Base-by-base conservation (phyloP, 1,284 basidiomycete species). In the Boletus sp. region DNA sequence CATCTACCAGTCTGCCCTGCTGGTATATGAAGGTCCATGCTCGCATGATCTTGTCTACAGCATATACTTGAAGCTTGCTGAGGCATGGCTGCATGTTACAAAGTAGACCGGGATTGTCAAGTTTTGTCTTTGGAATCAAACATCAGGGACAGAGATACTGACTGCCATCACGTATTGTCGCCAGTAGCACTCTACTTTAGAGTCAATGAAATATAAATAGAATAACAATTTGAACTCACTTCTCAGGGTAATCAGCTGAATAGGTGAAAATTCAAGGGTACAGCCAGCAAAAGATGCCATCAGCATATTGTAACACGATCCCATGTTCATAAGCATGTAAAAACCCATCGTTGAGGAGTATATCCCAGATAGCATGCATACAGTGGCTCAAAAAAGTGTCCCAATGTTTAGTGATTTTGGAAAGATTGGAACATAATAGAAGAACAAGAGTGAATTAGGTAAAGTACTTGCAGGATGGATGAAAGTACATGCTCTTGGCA, bases 241-340 rank as follows among this genome's bases (percentile, higher is more conserved):
- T 71, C 46, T 73, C 63, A 0, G 68, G 70, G 51, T 73, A 71
- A 54, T 68, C 74, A 67, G 71, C 71, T 0, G 68, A 73, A 50
- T 77, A 75, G 0, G 70, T 77, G 31, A 78, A 74, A 1, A 77
- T 65, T 1, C 68, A 54, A 6, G 72, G 74, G 43, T 67, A 77
- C 0, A 77, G 7, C 3, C 65, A 60, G 0, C 67, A 64, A 8
- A 52, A 28, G 1, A 75, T 53, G 1, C 72, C 68, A 63, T 76
- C 68, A 6, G 25, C 23, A 27, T 70, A 76, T 35, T 60, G 54
- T 6, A 76, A 62, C 0, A 76, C 67, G 9, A 76, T 71, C 0
- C 76, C 73, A 55, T 75, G 63, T 30, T 59, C 33, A 48, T 72
- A 78, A 0, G 68, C 72, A 8, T 74, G 40, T 11, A 71, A 16